Base-by-base conservation (phyloP, 768 basidiomycete genomes). In the Lyophyllum decastes region DNA sequence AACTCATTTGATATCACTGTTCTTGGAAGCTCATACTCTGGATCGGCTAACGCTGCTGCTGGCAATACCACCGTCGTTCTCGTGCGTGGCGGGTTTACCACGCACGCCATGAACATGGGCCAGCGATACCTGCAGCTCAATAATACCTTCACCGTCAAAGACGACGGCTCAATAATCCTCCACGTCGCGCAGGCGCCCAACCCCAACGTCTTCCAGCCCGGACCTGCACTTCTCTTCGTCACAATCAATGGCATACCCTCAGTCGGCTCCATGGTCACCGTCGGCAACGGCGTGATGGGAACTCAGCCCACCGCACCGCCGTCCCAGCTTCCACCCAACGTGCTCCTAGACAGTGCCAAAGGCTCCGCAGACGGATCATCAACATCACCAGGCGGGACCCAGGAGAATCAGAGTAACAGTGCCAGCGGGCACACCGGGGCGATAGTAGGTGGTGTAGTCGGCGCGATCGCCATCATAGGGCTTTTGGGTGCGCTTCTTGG, bases 21-120 rank as follows among this genome's bases (percentile, higher is more conserved):
- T 44, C 80, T 87, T 21, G 70, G 85, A 1, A 75, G 76, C 0
- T 89, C 88, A 19, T 92, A 91, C 73, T 75, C 81, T 4, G 88
- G 88, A 6, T 68, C 77, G 10, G 82, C 85, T 16, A 89, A 92
- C 66, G 80, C 82, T 52, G 88, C 90, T 2, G 88, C 90, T 0
- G 84, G 82, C 49, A 89, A 87, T 64, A 85, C 90, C 11, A 88
- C 84, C 7, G 88, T 96, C 8, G 86, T 86, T 33, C 72, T 98
- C 58, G 76, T 90, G 30, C 90, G 96, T 21, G 81, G 85, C 4
- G 95, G 95, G 0, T 92, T 89, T 76, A 87, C 90, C 2, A 92
- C 90, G 0, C 90, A 92, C 62, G 89, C 83, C 26, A 90, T 92
- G 89, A 92, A 91, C 74, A 92, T 92, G 89, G 90, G 90, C 0